Conservation (phyloP, 73 alveolate species). For the Paramecium bursaria region DNA sequence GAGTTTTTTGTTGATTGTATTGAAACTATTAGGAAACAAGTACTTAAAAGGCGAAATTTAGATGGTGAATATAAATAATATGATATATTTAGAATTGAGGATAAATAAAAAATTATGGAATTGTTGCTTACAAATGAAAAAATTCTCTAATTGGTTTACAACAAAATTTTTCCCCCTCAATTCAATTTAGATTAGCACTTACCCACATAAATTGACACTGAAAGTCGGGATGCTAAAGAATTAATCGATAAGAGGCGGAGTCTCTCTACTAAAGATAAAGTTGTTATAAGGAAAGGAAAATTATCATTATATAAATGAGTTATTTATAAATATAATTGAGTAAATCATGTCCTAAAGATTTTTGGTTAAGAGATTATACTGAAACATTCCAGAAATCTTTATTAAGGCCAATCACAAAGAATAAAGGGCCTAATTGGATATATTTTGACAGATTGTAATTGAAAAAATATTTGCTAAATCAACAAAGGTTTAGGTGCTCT, state of each 20-base stretch:
- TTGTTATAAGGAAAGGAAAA: constrained; percentile 29
- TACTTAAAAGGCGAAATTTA: constrained; percentile 12
- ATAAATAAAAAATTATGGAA: constrained; percentile 4
- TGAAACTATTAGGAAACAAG: constrained; percentile 5
- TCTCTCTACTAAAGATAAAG: constrained; percentile 36
- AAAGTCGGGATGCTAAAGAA: background rate
- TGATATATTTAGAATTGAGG: constrained; percentile 13
- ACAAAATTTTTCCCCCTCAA: background rate
- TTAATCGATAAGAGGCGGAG: constrained; percentile 38
- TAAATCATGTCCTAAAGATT: too few relatives aligned
- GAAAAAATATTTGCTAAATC: too few relatives aligned
- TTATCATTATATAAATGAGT: constrained; percentile 35
- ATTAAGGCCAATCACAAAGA: too few relatives aligned
- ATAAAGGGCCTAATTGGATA: too few relatives aligned
- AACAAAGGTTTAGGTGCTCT: too few relatives aligned
- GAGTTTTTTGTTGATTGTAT: constrained; percentile 48
- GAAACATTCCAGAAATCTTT: too few relatives aligned
- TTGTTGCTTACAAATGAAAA: background rate
- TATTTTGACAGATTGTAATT: too few relatives aligned
- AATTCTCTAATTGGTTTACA: background rate
- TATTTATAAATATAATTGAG: background rate
- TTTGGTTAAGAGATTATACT: too few relatives aligned
- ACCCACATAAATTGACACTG: constrained; percentile 17
- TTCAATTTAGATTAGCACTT: background rate
- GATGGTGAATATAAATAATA: background rate